Evolutionary conservation across 2,329 filamentous ascomycete genomes (phyloP), one percentile per base, ranked within the genome.

Genomic region (Verticillium longisporum): DNA sequence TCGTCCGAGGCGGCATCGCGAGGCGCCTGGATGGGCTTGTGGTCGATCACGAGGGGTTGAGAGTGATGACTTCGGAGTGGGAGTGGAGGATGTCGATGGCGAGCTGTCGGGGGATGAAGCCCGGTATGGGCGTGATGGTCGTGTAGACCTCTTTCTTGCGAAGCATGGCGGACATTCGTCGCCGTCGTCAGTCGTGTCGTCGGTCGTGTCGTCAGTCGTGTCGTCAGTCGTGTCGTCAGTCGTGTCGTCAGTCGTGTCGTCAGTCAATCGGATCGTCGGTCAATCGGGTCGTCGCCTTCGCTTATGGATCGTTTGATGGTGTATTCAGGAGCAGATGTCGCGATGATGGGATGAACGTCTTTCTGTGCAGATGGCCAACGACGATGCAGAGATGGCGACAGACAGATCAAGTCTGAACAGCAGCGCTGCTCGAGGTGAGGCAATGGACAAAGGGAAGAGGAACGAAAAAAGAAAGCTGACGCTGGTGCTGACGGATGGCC

Each of bases 61-160:
- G 75, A 37, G 84, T 86, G 75, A 90, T 89, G 72, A 90, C 84
- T 70, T 90, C 87, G 71, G 83, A 81, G 72, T 90, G 87, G 65
- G 83, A 84, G 71, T 90, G 88, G 61, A 90, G 83, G 70, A 90
- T 88, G 70, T 90, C 87, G 74, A 90, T 81, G 66, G 88, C 88
- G 60, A 90, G 80, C 71, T 90, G 86, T 63, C 88, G 86, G 18
- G 88, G 88, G 65, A 90, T 88, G 73, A 86, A 88, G 69, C 80
- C 78, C 36, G 88, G 88, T 58, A 90, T 88, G 55, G 87, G 86
- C 61, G 88, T 90, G 70, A 90, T 83, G 66, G 88, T 83, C 32
- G 86, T 89, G 72, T 88, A 88, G 32, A 80, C 78, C 64, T 85
- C 83, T 70, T 88, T 89, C 72, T 86, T 89, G 66, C 81, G 79